Evolutionary conservation across 1,284 basidiomycete genomes (phyloP), one percentile per base, ranked within the genome.

Genomic region (Prillingera fragicola): DNA sequence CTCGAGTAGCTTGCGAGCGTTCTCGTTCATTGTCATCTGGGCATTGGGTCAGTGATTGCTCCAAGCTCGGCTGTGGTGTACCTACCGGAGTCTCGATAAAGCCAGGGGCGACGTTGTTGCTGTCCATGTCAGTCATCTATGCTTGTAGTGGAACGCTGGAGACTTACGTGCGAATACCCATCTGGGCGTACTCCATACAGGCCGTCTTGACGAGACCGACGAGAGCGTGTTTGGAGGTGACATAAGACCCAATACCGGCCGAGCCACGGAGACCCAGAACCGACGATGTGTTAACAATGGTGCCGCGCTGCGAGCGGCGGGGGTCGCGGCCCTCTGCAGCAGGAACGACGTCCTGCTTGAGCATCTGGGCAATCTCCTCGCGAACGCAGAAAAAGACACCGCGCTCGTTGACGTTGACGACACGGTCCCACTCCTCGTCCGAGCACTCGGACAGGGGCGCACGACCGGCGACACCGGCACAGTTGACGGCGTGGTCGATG

Each of bases 401-500:
- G 33, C 40, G 41, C 36, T 48, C 37, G 37, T 65, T 65, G 23
- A 65, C 52, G 17, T 40, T 48, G 14, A 54, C 54, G 28, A 63
- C 50, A 29, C 41, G 47, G 43, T 63, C 60, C 36, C 56, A 65
- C 26, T 56, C 60, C n/a, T 47, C 50, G 9, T 55, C 33, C 8
- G 27, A 31, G 25, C 36, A 45, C 14, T 41, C 17, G 13, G 33
- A 33, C 2, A 48, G 38, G 10, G 50, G 39, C 7, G 36, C 33
- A 38, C 45, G 52, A 0, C 55, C 52, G 2, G 45, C 50, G 21
- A 62, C 52, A 1, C 56, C 63, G 2, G 63, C 63, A 29, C 54
- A 56, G 44, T 65, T 65, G 26, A 62, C 58, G 22, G 56, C 57
- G 29, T 65, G 63, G 48, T 65, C 63, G 17, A 65, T 22, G 14